These are phyloP conservation scores for Cystobasidium tubakii DNA, from an alignment of 768 basidiomycete species.

Conservation along the genomic window DNA sequence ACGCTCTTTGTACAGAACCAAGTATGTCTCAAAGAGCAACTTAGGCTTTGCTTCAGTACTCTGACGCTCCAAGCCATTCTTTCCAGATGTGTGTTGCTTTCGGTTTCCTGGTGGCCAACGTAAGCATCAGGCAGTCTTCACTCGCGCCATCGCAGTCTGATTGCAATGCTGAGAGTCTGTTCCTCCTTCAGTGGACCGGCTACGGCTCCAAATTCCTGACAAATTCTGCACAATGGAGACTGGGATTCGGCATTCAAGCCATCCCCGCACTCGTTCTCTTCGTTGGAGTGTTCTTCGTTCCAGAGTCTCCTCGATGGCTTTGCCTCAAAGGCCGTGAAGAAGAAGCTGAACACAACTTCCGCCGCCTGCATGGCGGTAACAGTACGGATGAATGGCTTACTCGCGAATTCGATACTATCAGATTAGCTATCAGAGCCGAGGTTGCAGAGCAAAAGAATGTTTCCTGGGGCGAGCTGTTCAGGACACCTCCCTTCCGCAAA, in stretches of 20 bases:
- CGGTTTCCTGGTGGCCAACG: slow-evolving; percentile 30
- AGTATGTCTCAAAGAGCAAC: too few species aligned
- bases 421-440: slow-evolving; percentile 2
- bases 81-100: not conserved
- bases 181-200: slow-evolving; percentile 4
- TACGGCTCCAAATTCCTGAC: slow-evolving; percentile 22
- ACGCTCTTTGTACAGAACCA: not conserved
- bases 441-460: not conserved
- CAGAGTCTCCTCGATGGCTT: slow-evolving; percentile 31
- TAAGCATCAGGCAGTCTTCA: too few species aligned
- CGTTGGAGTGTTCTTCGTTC: slow-evolving; percentile 25
- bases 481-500: slow-evolving; percentile 8
- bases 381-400: slow-evolving; percentile 11
- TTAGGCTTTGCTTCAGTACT: not conserved
- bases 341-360: slow-evolving; percentile 27
- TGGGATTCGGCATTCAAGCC: slow-evolving; percentile 29
- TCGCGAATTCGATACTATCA: slow-evolving; percentile 2
- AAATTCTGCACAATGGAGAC: slow-evolving; percentile 7
- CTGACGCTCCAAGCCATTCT: not conserved
- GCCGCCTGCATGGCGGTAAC: not conserved
- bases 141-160: too few species aligned
- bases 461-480: slow-evolving; percentile 17
- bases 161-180: not conserved
- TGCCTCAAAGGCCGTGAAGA: slow-evolving; percentile 35
- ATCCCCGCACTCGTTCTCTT: slow-evolving; percentile 28